These are phyloP conservation scores for Saccharomycopsis microspora DNA, from an alignment of 805 yeast genomes.

Conservation along the genomic window DNA sequence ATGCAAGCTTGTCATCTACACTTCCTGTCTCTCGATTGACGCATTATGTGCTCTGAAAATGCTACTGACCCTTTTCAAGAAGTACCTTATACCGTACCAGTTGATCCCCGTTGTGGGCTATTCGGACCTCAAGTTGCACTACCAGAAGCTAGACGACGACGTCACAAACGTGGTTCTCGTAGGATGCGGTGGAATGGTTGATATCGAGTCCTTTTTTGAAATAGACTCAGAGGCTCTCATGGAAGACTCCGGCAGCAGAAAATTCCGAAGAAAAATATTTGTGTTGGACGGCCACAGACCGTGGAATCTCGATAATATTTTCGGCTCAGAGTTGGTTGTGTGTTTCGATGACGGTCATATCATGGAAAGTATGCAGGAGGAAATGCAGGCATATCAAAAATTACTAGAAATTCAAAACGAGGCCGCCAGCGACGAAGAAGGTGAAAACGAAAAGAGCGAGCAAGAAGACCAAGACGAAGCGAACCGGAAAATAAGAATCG, in stretches of 20 bases:
- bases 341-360: conserved; percentile 85
- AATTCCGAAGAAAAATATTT: conserved; percentile 50
- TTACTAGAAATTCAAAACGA: conserved; percentile 32
- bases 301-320: conserved; percentile 89
- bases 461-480: conserved; percentile 22
- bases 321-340: conserved; percentile 64
- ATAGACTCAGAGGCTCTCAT: conserved; percentile 45
- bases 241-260: conserved; percentile 21
- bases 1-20: conserved; percentile 78
- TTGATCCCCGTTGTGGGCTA: conserved; percentile 91
- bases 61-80: conserved; percentile 56
- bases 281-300: conserved; percentile 91
- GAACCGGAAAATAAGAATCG: conserved; percentile 18
- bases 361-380: conserved; percentile 43
- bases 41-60: conserved; percentile 84
- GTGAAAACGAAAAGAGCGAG: conserved; percentile 23
- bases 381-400: conserved; percentile 50
- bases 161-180: conserved; percentile 65
- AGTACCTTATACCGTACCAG: conserved; percentile 78
- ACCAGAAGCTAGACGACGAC: conserved; percentile 53
- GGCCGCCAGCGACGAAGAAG: conserved; percentile 28
- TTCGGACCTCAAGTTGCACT: conserved; percentile 59
- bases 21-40: conserved; percentile 84
- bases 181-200: conserved; percentile 93
- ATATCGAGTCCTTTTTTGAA: conserved; percentile 63